phyloP scores from a whole-genome alignment of 2,329 filamentous ascomycete genomes.

The Diplocarpon mali region DNA sequence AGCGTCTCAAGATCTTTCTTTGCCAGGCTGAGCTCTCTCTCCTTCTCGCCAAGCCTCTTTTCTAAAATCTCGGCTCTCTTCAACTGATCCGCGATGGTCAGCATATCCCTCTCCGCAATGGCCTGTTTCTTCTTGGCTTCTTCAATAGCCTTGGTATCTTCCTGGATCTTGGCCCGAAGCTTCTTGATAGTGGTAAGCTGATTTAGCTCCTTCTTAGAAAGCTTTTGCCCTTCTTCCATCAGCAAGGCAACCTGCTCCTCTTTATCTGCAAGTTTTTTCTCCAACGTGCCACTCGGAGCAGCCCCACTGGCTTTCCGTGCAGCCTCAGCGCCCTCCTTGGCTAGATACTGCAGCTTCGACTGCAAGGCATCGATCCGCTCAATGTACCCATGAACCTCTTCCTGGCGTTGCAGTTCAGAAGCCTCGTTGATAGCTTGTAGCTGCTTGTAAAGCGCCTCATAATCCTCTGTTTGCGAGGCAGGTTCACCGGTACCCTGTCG shows the following conservation, averaged over 20 bases:
- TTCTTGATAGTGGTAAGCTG: conserved; percentile 76
- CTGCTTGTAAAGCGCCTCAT: conserved; percentile 31
- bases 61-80: conserved; percentile 42
- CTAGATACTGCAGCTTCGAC: conserved; percentile 79
- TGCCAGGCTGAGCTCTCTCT: conserved; percentile 38
- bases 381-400: conserved; percentile 72
- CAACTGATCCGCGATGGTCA: conserved; percentile 36
- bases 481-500: not conserved
- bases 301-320: conserved; percentile 58
- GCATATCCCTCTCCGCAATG: conserved; percentile 42
- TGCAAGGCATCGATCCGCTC: conserved; percentile 89
- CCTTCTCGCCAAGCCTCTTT: conserved; percentile 43
- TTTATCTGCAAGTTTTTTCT: conserved; percentile 77
- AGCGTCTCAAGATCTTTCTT: conserved; percentile 49
- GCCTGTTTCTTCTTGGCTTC: conserved; percentile 50
- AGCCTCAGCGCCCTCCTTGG: conserved; percentile 65
- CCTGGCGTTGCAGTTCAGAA: conserved; percentile 46
- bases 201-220: conserved; percentile 79
- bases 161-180: conserved; percentile 53
- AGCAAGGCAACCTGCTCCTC: conserved; percentile 82
- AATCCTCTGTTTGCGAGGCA: conserved; percentile 25
- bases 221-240: conserved; percentile 83
- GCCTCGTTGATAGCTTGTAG: conserved; percentile 25
- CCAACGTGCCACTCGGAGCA: conserved; percentile 51
- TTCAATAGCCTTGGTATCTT: conserved; percentile 53